Evolutionary conservation across 208 protist genomes (phyloP).

Genomic region (Crithidia acanthocephali): DNA sequence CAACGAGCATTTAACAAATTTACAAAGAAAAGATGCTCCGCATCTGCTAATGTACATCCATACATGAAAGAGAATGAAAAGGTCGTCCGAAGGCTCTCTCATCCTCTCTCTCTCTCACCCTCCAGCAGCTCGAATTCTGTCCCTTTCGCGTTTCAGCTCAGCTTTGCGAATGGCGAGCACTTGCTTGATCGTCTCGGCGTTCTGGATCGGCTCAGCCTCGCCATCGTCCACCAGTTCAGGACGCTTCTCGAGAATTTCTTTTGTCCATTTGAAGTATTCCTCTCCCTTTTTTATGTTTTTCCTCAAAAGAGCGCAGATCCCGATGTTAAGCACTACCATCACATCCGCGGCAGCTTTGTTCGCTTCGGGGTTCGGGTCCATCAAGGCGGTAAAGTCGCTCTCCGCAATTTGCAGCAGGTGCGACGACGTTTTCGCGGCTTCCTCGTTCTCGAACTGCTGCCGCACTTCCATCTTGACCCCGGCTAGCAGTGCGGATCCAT

Average conservation of each 20-base stretch:
- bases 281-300: slow-evolving; percentile 65
- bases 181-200: slow-evolving; percentile 51
- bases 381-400: slow-evolving; percentile 50
- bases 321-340: slow-evolving; percentile 73
- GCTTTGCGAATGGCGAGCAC: slow-evolving; percentile 65
- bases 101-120: neutral
- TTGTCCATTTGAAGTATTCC: slow-evolving; percentile 61
- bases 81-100: neutral
- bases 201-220: slow-evolving; percentile 67
- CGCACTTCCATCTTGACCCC: slow-evolving; percentile 48
- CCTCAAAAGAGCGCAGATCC: slow-evolving; percentile 65
- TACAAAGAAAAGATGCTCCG: too few species aligned
- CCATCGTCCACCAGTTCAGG: slow-evolving; percentile 61
- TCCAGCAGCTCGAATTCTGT: slow-evolving; percentile 17
- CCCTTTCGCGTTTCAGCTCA: slow-evolving; percentile 50
- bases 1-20: too few species aligned
- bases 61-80: neutral
- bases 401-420: slow-evolving; percentile 35
- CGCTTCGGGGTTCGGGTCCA: slow-evolving; percentile 33
- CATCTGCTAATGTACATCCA: too few species aligned
- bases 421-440: slow-evolving; percentile 3
- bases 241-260: slow-evolving; percentile 65
- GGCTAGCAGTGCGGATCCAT: slow-evolving; percentile 1
- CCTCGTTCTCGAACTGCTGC: slow-evolving; percentile 38
- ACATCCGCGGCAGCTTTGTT: slow-evolving; percentile 40